Conservation (phyloP, 2,329 filamentous ascomycete species). For the Pseudogymnoascus sp. region DNA sequence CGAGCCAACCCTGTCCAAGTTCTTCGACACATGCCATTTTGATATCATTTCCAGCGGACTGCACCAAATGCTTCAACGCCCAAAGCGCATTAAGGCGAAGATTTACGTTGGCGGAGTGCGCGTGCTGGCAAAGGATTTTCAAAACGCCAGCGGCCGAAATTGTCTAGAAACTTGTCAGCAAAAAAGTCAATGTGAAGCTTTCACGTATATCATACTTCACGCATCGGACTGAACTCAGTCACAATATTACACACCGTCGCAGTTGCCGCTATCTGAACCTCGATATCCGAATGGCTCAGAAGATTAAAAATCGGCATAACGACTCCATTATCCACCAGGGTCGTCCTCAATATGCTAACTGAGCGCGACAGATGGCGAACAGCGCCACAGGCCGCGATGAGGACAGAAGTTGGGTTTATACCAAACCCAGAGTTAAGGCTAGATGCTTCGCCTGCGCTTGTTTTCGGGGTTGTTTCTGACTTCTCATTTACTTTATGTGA, state of each 20-base stretch:
- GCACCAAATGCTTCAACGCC: conserved; percentile 86
- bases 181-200: neutral
- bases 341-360: conserved; percentile 75
- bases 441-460: conserved; percentile 14
- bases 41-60: conserved; percentile 60
- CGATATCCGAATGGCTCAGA: conserved; percentile 64
- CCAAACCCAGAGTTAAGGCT: conserved; percentile 46
- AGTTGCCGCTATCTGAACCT: conserved; percentile 81
- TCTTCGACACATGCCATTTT: conserved; percentile 74
- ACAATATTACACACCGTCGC: conserved; percentile 79
- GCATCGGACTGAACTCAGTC: conserved; percentile 84
- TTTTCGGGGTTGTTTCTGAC: conserved; percentile 26
- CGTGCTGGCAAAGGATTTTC: conserved; percentile 72
- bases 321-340: conserved; percentile 77
- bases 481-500: conserved; percentile 31
- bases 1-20: conserved; percentile 71
- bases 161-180: conserved; percentile 39
- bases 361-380: conserved; percentile 77
- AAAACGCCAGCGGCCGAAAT: conserved; percentile 70
- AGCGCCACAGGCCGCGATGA: conserved; percentile 79
- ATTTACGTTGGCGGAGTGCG: conserved; percentile 70
- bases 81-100: conserved; percentile 81
- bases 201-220: conserved; percentile 55
- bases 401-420: conserved; percentile 65
- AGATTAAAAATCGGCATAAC: conserved; percentile 70